Evolutionary conservation across 2,329 filamentous ascomycete genomes (phyloP).

Genomic region (Arthroderma sp.): DNA sequence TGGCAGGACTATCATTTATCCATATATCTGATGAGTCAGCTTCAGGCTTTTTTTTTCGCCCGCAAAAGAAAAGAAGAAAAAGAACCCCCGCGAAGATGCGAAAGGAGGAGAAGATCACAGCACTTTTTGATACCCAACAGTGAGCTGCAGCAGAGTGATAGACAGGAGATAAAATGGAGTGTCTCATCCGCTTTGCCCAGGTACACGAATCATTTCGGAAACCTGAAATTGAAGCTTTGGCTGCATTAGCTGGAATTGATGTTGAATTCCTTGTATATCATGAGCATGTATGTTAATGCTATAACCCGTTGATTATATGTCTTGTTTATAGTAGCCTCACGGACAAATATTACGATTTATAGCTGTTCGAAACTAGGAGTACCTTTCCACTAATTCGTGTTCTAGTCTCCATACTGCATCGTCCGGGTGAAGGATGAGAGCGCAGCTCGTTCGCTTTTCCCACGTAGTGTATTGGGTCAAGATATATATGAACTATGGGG

Average conservation of each 20-base stretch:
- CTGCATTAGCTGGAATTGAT: conserved; percentile 51
- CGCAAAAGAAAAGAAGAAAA: no score
- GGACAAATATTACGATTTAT: conserved; percentile 7
- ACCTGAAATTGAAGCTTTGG: conserved; percentile 71
- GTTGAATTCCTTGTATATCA: conserved; percentile 65
- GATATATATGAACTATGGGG: conserved; percentile 87
- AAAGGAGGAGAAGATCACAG: no score
- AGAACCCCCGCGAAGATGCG: no score
- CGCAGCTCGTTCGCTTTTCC: conserved; percentile 53
- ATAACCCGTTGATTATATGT: neutral
- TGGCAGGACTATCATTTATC: no score
- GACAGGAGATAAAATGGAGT: conserved; percentile 42
- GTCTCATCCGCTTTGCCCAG: conserved; percentile 80
- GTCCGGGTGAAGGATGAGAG: conserved; percentile 53
- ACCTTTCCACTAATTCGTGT: no score
- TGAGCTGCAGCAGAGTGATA: no score
- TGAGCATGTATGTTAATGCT: conserved; percentile 46
- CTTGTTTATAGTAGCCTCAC: neutral
- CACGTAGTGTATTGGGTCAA: conserved; percentile 67
- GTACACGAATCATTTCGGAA: conserved; percentile 80
- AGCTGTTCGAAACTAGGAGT: neutral
- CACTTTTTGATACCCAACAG: no score
- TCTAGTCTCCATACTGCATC: conserved; percentile 77
- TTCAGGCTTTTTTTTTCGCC: no score
- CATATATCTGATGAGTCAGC: no score